A percentile compares a stretch with the other conserved stretches of the same genome.
phyloP scores from a whole-genome alignment of 148 eudicot genomes.

The Rhododendron ovatum region DNA sequence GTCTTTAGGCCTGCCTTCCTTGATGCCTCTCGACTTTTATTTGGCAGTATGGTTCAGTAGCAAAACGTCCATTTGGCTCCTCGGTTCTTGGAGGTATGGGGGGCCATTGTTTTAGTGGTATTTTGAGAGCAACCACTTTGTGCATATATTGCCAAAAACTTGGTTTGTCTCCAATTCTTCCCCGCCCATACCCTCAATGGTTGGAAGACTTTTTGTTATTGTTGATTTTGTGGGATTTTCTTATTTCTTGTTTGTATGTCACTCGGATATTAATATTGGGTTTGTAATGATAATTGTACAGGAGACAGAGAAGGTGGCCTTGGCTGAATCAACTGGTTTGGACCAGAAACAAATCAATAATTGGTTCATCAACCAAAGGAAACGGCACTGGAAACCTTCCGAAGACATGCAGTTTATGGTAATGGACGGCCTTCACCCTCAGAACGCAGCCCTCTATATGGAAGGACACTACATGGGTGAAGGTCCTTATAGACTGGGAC shows the following conservation, averaged over 20 bases:
- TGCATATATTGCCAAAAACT: too few relatives aligned
- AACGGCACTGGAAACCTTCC: constrained; percentile 79
- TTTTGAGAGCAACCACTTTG: too few relatives aligned
- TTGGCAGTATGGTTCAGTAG: too few relatives aligned
- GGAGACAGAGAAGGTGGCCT: constrained; percentile 78
- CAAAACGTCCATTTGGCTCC: too few relatives aligned
- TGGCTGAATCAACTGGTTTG: constrained; percentile 73
- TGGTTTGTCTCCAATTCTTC: too few relatives aligned
- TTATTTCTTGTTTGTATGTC: not conserved
- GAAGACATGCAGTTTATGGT: constrained; percentile 89
- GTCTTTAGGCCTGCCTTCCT: too few relatives aligned
- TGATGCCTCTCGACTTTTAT: too few relatives aligned
- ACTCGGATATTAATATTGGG: not conserved
- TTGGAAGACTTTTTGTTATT: too few relatives aligned
- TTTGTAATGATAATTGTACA: constrained; percentile 11
- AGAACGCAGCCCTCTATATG: constrained; percentile 66
- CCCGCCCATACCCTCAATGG: too few relatives aligned
- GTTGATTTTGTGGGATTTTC: not conserved
- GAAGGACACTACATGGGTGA: constrained; percentile 90
- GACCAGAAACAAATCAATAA: constrained; percentile 77
- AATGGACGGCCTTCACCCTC: constrained; percentile 87
- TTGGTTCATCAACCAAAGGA: constrained; percentile 76
- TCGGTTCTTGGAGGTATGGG: too few relatives aligned
- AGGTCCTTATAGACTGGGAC: constrained; percentile 74
- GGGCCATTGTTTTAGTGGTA: too few relatives aligned